Conservation (phyloP, 495 filamentous ascomycete genomes). For the Penicillium samsonianum region DNA sequence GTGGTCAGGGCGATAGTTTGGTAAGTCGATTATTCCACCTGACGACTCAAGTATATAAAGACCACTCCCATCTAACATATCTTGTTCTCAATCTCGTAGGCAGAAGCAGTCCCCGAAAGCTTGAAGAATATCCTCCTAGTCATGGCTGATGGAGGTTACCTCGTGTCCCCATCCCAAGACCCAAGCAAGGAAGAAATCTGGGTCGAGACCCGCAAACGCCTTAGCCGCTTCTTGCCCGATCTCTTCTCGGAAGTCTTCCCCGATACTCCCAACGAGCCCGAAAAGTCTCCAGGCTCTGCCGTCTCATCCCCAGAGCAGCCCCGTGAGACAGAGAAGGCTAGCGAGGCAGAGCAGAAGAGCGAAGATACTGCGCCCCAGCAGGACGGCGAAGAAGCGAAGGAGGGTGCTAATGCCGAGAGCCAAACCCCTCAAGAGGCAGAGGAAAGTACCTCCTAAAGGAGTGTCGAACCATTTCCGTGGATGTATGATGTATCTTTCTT, state of each 20-base stretch:
- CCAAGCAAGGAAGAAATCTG: constrained; percentile 54
- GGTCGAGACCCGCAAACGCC: constrained; percentile 75
- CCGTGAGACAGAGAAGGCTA: constrained; percentile 14
- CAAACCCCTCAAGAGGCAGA: constrained; percentile 11
- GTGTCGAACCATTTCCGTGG: background rate
- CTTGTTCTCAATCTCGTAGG: constrained; percentile 46
- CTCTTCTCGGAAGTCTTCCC: constrained; percentile 59
- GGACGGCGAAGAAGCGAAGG: constrained; percentile 2
- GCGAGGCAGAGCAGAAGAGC: constrained; percentile 14
- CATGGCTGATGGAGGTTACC: constrained; percentile 87
- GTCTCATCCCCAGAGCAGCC: constrained; percentile 24
- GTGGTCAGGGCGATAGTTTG: constrained; percentile 85
- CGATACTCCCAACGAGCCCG: constrained; percentile 27
- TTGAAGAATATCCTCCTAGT: constrained; percentile 96
- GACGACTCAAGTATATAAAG: background rate
- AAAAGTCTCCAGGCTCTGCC: constrained; percentile 27
- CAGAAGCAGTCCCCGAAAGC: constrained; percentile 93
- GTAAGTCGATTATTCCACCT: constrained; percentile 50
- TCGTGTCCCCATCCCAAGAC: constrained; percentile 63
- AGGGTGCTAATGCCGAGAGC: constrained; percentile 1
- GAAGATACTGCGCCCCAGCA: constrained; percentile 17
- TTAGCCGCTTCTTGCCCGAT: constrained; percentile 87
- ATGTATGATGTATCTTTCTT: background rate
- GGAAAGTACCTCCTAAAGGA: constrained; percentile 9
- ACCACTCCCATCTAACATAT: constrained; percentile 7